phyloP scores from a whole-genome alignment of 495 filamentous ascomycete genomes.

The Aspergillus homomorphus region DNA sequence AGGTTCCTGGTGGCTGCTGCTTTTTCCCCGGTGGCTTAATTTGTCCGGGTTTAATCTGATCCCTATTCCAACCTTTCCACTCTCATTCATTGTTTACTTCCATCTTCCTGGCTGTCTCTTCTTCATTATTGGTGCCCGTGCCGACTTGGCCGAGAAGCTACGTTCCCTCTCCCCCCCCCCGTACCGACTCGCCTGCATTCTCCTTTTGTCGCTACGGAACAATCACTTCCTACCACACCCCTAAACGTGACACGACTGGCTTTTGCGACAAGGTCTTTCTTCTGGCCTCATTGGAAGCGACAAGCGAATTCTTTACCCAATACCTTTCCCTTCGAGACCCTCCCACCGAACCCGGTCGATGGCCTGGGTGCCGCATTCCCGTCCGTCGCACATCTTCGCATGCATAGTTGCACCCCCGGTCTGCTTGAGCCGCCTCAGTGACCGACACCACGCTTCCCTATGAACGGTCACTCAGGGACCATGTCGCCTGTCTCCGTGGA shows the following conservation, averaged over 20 bases:
- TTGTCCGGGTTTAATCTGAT: neutral
- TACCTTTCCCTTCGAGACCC: constrained; percentile 6
- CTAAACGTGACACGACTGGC: neutral
- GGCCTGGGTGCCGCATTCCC: constrained; percentile 9
- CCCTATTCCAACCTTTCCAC: neutral
- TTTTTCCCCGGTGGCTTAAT: neutral
- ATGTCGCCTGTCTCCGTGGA: constrained; percentile 82
- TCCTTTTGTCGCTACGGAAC: neutral
- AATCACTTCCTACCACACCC: neutral
- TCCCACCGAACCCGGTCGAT: constrained; percentile 8
- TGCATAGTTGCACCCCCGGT: constrained; percentile 16
- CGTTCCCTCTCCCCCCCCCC: neutral
- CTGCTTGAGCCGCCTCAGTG: neutral
- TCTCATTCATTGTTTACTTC: neutral
- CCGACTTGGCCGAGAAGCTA: neutral
- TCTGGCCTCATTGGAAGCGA: constrained; percentile 13
- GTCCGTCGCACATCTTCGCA: constrained; percentile 12
- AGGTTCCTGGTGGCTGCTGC: constrained; percentile 7
- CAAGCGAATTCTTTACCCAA: constrained; percentile 10
- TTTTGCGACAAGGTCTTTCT: neutral
- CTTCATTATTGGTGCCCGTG: neutral
- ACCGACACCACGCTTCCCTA: constrained; percentile 26
- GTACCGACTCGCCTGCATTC: constrained; percentile 5
- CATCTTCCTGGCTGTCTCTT: constrained; percentile 9
- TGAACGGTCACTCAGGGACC: constrained; percentile 63